A percentile compares a stretch with the other conserved stretches of the same genome.
Evolutionary conservation across 306 rosid species (phyloP).

Genomic region (Luffa acutangula): DNA sequence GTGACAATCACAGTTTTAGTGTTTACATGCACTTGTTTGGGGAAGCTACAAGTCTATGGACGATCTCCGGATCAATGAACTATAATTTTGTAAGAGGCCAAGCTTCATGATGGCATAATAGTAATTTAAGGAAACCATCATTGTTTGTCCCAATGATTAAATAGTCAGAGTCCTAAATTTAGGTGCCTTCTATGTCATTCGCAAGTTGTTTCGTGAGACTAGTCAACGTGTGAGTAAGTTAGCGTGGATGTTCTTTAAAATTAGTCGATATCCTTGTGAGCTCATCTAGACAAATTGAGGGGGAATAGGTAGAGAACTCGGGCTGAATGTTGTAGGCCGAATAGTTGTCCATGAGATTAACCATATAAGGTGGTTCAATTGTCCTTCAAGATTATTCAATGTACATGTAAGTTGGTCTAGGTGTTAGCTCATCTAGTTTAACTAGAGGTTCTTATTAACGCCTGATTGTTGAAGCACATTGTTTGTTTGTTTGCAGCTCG

Average conservation of each 20-base stretch:
- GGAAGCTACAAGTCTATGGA: not conserved
- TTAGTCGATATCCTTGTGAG: not conserved
- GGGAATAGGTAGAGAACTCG: not conserved
- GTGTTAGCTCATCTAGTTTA: not conserved
- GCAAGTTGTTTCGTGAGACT: not conserved
- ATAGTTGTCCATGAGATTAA: not conserved
- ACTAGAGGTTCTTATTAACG: not conserved
- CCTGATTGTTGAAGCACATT: not conserved
- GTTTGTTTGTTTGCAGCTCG: not conserved
- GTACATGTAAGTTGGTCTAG: not conserved
- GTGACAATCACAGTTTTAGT: slow-evolving; percentile 13
- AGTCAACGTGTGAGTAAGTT: not conserved
- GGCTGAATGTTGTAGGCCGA: not conserved
- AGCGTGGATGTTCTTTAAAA: not conserved
- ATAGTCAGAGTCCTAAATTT: not conserved
- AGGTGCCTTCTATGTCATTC: not conserved
- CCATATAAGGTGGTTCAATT: not conserved
- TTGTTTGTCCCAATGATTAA: not conserved
- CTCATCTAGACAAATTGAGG: not conserved
- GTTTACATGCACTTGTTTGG: not conserved
- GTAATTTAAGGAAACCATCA: not conserved
- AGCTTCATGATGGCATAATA: not conserved
- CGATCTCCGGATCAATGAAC: not conserved
- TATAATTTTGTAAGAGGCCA: not conserved
- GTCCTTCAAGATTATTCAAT: not conserved